Base-by-base conservation (phyloP, 352 stramenopile genomes). In the Globisporangium parvum region DNA sequence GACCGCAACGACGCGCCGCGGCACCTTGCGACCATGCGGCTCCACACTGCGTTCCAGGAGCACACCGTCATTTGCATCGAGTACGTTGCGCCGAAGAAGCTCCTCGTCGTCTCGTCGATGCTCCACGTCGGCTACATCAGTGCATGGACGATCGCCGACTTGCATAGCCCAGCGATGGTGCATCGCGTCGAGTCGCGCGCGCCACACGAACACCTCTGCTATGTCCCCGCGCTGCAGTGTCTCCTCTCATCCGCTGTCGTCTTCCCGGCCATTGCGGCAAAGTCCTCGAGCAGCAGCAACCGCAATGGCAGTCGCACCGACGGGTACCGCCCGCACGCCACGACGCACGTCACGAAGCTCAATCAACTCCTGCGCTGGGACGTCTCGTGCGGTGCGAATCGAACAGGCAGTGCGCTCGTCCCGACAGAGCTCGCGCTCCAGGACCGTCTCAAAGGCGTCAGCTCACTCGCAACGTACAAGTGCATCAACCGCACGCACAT, bases 11-110 rank as follows among this genome's bases (percentile, higher is more conserved):
- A 87, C 6, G 75, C 70, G 2, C 77, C 77, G 8, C 70, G 69
- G n/a, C 73, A 89, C 37, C 48, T 85, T 20, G 81, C 78, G 39
- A 84, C 75, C 0, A 80, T 91, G 55, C 70, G 80, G 12, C 54
- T 89, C 4, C 80, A 91, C 63, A 91, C 80, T 0, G 77, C 78
- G 14, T 91, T 89, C 66, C 75, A 88, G 45, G 80, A 86, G 42
- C 80, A 91, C 57, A 64, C 63, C 1, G 50, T 89, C 21, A 59
- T 91, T 10, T 67, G 69, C 33, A 79, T 88, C 15, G 71, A 74
- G 53, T 86, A 88, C 50, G 53, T 91, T 5, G 61, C 80, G 0
- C 20, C 37, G 2, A 62, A 62, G 24, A 64, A 70, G 53, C 54
- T 76, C 37, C 66, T 91, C 2, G 64, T 77, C 0, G 75, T 83